Base-by-base conservation (phyloP, 2,329 filamentous ascomycete genomes). In the Colletotrichum tanaceti region DNA sequence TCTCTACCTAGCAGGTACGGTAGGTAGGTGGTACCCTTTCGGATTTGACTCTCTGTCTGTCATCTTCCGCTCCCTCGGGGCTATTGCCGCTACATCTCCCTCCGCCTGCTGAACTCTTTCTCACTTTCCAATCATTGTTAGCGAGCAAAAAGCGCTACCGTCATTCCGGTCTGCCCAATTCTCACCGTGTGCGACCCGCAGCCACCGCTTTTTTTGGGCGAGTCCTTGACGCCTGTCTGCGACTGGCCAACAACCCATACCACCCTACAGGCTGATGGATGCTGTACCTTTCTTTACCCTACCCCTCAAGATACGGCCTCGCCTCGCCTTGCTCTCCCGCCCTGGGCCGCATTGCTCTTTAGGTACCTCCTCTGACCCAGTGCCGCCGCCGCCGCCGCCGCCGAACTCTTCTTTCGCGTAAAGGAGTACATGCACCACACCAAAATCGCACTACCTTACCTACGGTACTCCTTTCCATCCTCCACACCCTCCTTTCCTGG, bases 401-500 rank as follows among this genome's bases (percentile, higher is more conserved):
- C 28, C 28, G 28, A 28, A 43, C 58, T 50, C 46, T 50, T 43
- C 28, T 54, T 50, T 50, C 57, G 57, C 43, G 57, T 47, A 58
- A 58, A 58, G 32, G 57, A 47, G 57, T 58, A 39, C 57, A 47
- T 58, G 43, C 41, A 47, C 57, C 32, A 58, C 43, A 47, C 57
- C 32, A 58, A 28, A 14, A 39, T 28, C 43, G 10, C 20, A 24
- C 35, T 39, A 28, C 28, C 28, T 28, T n/a, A n/a, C n/a, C n/a
- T 28, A 14, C 50, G 35, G n/a, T 60, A 50, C 58, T 13, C 50
- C 41, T 46, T 13, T 55, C 52, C 52, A 39, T 50, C 46, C 35
- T 50, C 58, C 35, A 20, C 58, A 60, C 39, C 59, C 59, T 54
- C 59, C 49, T 62, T 60, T 46, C 46, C 22, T 50, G 58, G 58